A percentile compares a stretch with the other conserved stretches of the same genome.
phyloP scores from a whole-genome alignment of 2,329 filamentous ascomycete genomes.

The Beauveria caledonica region DNA sequence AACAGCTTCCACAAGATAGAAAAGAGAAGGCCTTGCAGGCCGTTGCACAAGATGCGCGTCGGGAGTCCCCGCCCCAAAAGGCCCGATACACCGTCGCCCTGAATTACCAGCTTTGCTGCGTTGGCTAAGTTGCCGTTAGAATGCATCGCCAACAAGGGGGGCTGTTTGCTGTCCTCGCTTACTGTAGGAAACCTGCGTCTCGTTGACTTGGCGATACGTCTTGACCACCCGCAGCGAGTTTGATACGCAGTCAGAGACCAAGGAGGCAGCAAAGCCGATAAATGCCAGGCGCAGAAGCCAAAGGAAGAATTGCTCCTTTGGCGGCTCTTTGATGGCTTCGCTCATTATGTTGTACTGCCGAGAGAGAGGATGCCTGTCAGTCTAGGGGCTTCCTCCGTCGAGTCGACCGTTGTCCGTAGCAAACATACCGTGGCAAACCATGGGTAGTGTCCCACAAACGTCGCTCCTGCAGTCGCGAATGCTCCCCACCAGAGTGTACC shows the following conservation, averaged over 20 bases:
- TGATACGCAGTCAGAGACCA: constrained; percentile 36
- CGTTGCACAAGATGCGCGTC: constrained; percentile 40
- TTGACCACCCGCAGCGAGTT: constrained; percentile 41
- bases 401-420: background rate
- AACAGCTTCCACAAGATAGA: constrained; percentile 43
- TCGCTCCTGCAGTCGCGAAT: constrained; percentile 38
- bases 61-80: constrained; percentile 37
- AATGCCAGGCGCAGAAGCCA: constrained; percentile 37
- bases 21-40: constrained; percentile 37
- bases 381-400: background rate
- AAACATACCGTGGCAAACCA: constrained; percentile 39
- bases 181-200: constrained; percentile 38
- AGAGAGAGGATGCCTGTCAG: background rate
- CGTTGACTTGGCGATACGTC: constrained; percentile 42
- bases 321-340: constrained; percentile 30
- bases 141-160: background rate
- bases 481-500: constrained; percentile 43
- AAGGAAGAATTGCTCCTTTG: constrained; percentile 29
- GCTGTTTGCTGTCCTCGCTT: constrained; percentile 9
- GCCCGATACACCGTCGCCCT: constrained; percentile 33
- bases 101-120: constrained; percentile 32
- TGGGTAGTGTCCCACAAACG: constrained; percentile 40
- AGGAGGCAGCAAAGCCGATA: constrained; percentile 22
- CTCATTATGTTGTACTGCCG: constrained; percentile 35
- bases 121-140: constrained; percentile 23